Evolutionary conservation across 768 basidiomycete genomes (phyloP).

Genomic region (Lactarius trivialis): DNA sequence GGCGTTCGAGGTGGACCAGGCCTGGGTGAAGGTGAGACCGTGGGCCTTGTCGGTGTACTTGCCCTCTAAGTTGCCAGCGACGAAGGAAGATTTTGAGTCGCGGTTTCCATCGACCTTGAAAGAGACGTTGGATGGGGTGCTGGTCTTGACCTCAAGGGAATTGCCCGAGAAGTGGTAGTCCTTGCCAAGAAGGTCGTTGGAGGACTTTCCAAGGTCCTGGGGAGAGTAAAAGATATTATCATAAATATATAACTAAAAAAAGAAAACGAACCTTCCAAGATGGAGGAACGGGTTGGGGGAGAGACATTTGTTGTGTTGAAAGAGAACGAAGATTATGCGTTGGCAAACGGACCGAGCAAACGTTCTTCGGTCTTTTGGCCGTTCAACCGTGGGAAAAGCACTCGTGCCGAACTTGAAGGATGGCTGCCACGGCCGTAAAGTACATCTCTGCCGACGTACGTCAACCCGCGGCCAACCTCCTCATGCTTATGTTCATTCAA

Average conservation of each 20-base stretch:
- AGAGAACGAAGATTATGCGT: constrained; percentile 18
- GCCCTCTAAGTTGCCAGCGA: constrained; percentile 89
- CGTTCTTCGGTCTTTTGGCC: constrained; percentile 11
- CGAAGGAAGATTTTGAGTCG: constrained; percentile 65
- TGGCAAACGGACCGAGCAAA: constrained; percentile 27
- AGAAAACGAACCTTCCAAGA: constrained; percentile 80
- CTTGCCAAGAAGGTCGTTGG: constrained; percentile 87
- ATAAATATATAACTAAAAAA: too few species aligned
- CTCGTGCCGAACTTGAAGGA: background rate
- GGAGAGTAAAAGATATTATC: too few species aligned
- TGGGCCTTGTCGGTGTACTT: constrained; percentile 90
- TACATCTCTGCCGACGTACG: constrained; percentile 39
- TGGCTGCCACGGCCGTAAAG: constrained; percentile 28
- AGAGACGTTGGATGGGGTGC: constrained; percentile 79
- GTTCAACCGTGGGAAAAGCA: background rate
- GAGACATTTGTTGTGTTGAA: constrained; percentile 55
- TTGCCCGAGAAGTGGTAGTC: constrained; percentile 81
- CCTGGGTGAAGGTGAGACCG: constrained; percentile 89
- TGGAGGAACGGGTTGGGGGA: constrained; percentile 93
- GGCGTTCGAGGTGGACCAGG: constrained; percentile 92
- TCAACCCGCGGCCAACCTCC: background rate
- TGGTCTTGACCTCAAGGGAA: constrained; percentile 80
- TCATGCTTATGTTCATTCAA: background rate
- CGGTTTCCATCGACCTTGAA: constrained; percentile 90
- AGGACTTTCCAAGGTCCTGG: constrained; percentile 96